These are phyloP conservation scores for Mrakia blollopis DNA, from an alignment of 768 basidiomycete genomes.

Conservation along the genomic window DNA sequence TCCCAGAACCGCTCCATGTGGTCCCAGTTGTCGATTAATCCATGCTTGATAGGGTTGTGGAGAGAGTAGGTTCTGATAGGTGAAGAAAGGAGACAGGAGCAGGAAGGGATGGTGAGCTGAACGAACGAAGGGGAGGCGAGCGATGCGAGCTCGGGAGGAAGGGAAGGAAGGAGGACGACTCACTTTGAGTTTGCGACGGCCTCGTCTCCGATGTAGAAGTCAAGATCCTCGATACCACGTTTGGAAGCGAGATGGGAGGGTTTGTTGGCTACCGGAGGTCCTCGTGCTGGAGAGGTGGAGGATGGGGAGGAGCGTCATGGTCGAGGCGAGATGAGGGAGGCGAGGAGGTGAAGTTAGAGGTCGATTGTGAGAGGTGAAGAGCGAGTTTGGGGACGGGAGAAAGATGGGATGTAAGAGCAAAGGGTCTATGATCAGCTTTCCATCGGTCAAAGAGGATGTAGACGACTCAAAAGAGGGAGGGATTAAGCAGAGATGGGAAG, in stretches of 20 bases:
- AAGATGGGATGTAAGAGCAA: too few species aligned
- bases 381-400: too few species aligned
- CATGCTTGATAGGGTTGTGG: conserved; percentile 94
- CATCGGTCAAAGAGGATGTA: not conserved
- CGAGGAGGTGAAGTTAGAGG: conserved; percentile 28
- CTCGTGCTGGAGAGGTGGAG: conserved; percentile 34
- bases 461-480: not conserved
- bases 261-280: conserved; percentile 64
- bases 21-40: conserved; percentile 61
- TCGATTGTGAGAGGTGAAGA: not conserved
- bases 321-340: conserved; percentile 42
- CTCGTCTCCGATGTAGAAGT: conserved; percentile 99
- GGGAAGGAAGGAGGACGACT: conserved; percentile 23
- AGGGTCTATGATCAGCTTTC: too few species aligned
- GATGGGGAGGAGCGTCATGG: conserved; percentile 7
- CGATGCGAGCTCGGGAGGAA: conserved; percentile 7
- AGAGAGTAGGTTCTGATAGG: conserved; percentile 68
- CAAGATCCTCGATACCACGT: conserved; percentile 95
- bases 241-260: conserved; percentile 91
- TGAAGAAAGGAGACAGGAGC: not conserved
- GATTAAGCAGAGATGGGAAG: conserved; percentile 44
- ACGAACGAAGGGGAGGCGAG: not conserved
- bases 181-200: conserved; percentile 86
- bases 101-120: not conserved
- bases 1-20: conserved; percentile 99